A percentile compares a stretch with the other conserved stretches of the same genome.
These are phyloP conservation scores for Elsinoe ampelina DNA, from an alignment of 2,329 filamentous ascomycete genomes.

Conservation along the genomic window DNA sequence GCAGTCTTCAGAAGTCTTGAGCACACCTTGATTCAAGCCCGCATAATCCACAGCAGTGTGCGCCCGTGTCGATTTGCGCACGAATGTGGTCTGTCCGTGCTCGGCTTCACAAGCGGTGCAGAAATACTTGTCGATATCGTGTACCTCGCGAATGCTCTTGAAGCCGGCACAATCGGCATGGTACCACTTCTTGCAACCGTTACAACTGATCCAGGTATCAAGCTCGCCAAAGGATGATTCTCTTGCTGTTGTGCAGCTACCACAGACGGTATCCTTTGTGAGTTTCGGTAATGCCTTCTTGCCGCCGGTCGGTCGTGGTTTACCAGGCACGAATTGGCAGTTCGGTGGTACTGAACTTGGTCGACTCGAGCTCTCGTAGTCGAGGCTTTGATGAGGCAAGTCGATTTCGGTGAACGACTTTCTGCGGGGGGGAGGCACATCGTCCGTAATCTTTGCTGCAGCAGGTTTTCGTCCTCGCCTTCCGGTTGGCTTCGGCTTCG, in stretches of 20 bases:
- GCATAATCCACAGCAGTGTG: constrained; percentile 60
- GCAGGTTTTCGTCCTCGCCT: constrained; percentile 3
- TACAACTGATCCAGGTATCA: constrained; percentile 58
- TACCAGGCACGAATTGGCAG: constrained; percentile 8
- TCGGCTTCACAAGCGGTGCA: constrained; percentile 50
- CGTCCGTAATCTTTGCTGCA: neutral
- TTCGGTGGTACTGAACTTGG: constrained; percentile 14
- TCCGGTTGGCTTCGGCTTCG: constrained; percentile 43
- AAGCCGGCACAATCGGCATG: constrained; percentile 60
- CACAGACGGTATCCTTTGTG: constrained; percentile 41
- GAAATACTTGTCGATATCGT: constrained; percentile 59
- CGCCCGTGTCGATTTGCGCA: constrained; percentile 56
- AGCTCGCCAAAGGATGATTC: constrained; percentile 43
- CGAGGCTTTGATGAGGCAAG: neutral
- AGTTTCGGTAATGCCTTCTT: constrained; percentile 18
- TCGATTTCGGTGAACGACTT: constrained; percentile 1
- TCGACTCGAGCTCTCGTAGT: neutral
- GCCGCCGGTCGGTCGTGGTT: neutral
- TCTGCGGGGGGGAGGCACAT: neutral
- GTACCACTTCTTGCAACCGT: constrained; percentile 60
- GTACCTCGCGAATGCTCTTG: constrained; percentile 53
- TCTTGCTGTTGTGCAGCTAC: constrained; percentile 47
- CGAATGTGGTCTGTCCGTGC: constrained; percentile 55
- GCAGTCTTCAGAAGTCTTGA: constrained; percentile 56
- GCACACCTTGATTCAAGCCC: constrained; percentile 55